Percentiles rank a stretch among this genome's conserved stretches.
phyloP scores from a whole-genome alignment of 768 basidiomycete species.

The Boletus vinaceobasis region DNA sequence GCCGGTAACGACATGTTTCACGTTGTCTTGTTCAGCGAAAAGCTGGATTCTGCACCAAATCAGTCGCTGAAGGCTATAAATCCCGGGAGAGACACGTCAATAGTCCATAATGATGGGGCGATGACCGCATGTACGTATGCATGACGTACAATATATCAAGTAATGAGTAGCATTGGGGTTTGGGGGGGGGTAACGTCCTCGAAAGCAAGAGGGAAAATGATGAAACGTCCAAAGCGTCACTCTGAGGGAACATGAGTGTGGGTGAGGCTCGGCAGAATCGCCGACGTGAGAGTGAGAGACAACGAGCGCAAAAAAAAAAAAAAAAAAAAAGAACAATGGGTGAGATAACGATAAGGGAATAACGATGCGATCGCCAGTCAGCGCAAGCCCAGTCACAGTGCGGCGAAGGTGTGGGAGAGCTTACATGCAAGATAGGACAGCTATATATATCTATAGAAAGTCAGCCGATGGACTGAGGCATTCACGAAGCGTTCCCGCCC shows the following conservation, averaged over 20 bases:
- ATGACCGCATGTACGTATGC: background rate
- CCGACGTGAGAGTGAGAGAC: background rate
- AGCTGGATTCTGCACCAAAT: background rate
- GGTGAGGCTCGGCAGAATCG: background rate
- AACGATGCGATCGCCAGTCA: background rate
- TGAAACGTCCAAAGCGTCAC: background rate
- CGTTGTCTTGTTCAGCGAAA: too few relatives aligned
- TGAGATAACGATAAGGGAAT: background rate
- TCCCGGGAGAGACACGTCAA: background rate
- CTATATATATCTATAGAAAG: background rate
- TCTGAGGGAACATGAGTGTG: background rate
- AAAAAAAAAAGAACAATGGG: too few relatives aligned
- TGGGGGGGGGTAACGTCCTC: background rate
- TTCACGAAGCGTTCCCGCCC: background rate
- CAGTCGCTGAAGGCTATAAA: too few relatives aligned
- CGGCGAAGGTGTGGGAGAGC: background rate
- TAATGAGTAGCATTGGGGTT: background rate
- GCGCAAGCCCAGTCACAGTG: background rate
- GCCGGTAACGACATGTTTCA: too few relatives aligned
- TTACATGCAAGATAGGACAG: constrained; percentile 3
- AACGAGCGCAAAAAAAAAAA: background rate
- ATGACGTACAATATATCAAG: background rate
- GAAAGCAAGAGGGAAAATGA: background rate
- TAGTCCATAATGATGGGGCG: background rate
- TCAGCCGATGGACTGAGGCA: too few relatives aligned